These are phyloP conservation scores for Raddia guianensis DNA, from an alignment of 176 grass and related monocot species.

Conservation along the genomic window DNA sequence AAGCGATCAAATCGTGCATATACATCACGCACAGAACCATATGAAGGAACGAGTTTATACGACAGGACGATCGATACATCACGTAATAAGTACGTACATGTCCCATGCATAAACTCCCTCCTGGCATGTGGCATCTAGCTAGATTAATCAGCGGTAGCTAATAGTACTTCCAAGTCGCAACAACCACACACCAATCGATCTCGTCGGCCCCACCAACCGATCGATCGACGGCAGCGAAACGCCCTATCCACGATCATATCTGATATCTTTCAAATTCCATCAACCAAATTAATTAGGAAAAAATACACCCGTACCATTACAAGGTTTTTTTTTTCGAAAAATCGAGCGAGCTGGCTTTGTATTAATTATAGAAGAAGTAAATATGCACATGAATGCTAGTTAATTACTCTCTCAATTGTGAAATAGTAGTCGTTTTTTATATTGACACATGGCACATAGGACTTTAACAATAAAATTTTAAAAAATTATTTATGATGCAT, in stretches of 20 bases:
- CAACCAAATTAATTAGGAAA: background rate
- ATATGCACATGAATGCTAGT: too few species aligned
- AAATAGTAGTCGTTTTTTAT: too few species aligned
- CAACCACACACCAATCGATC: background rate
- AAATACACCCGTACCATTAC: too few species aligned
- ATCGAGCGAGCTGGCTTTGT: background rate
- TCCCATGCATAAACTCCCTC: background rate
- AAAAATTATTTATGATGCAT: too few species aligned
- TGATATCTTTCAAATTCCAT: background rate
- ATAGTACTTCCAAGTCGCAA: conserved; percentile 9
- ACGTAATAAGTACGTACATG: background rate
- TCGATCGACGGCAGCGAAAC: background rate
- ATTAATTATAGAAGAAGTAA: too few species aligned
- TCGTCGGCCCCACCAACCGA: background rate
- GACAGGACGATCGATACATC: background rate
- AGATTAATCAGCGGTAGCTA: background rate
- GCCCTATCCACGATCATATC: background rate
- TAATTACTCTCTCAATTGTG: too few species aligned
- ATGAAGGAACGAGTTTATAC: background rate
- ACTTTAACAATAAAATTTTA: too few species aligned
- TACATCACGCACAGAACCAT: background rate
- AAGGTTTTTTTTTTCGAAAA: too few species aligned
- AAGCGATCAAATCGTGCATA: conserved; percentile 4
- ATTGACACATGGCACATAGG: too few species aligned
- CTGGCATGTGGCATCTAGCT: background rate